Evolutionary conservation across 257 asterid genomes (phyloP).

Genomic region (Schizonepeta tenuifolia): DNA sequence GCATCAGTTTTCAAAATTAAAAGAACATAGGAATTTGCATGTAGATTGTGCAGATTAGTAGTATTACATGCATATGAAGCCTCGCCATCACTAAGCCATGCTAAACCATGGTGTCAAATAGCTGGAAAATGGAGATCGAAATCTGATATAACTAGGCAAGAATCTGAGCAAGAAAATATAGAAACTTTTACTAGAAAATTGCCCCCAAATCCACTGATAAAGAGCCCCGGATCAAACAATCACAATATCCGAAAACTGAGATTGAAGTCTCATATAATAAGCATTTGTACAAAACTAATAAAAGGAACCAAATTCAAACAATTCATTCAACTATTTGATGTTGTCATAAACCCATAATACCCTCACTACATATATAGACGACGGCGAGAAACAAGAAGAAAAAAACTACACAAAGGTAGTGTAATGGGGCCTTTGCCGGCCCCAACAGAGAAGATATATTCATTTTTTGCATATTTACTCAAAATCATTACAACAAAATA

Average conservation of each 20-base stretch:
- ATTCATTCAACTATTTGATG: neutral
- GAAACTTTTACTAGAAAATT: neutral
- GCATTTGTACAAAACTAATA: neutral
- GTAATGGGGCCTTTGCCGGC: neutral
- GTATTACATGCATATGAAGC: neutral
- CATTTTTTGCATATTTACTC: slow-evolving; percentile 19
- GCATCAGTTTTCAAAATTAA: neutral
- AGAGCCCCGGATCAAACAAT: neutral
- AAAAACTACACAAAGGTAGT: neutral
- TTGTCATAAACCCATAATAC: neutral
- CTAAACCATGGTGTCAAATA: neutral
- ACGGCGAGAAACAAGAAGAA: neutral
- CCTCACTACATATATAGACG: neutral
- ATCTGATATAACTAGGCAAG: neutral
- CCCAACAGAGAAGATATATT: slow-evolving; percentile 22
- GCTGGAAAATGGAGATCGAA: neutral
- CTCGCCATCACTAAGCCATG: neutral
- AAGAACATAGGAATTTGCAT: neutral
- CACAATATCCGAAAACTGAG: neutral
- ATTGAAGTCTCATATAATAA: no score
- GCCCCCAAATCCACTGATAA: neutral
- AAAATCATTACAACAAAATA: slow-evolving; percentile 32
- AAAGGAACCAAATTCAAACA: neutral
- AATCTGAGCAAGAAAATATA: neutral
- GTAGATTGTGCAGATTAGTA: neutral